Evolutionary conservation across 2,329 filamentous ascomycete species (phyloP), one percentile per base, ranked within the genome.

Genomic region (Penicillium sp.): DNA sequence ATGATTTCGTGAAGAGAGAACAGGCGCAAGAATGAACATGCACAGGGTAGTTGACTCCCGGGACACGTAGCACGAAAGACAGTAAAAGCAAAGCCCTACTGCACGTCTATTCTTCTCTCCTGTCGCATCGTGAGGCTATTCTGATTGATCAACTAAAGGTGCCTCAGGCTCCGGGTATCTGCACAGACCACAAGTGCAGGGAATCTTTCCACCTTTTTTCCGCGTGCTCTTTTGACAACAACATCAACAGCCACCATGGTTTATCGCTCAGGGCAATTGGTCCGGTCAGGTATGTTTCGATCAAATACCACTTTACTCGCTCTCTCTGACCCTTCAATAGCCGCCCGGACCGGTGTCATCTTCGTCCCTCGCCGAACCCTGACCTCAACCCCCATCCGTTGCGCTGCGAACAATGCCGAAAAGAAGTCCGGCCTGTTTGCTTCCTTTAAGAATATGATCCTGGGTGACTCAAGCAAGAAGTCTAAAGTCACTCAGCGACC

Each of bases 191-290:
- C 13, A 31, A 44, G 32, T 54, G 69, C 66, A 66, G 49, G 47
- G 47, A 55, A 60, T 40, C 61, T 59, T 58, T 56, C 60, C 48
- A 61, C 67, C 66, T 70, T 71, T 71, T 71, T 71, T 70, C 63
- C 52, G 46, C 54, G 42, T 36, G 43, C 47, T 55, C 54, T 56
- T 53, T 55, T 54, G 55, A 52, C 59, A 61, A 59, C 52, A 52
- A 57, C 60, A 56, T 46, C 52, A 56, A 75, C 73, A 73, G 72
- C 72, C 64, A 69, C 72, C 66, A 71, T 75, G 64, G 55, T 72
- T 43, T 65, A 70, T 62, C 68, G 67, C 18, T 73, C 70, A 54
- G 70, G 73, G 62, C 72, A 71, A 59, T 61, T 77, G 55, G 55
- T 71, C 58, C 72, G 72, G 57, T 63, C 72, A 58, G 71, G 74